phyloP scores from a whole-genome alignment of 495 filamentous ascomycete genomes.

The Trichoderma gamsii region DNA sequence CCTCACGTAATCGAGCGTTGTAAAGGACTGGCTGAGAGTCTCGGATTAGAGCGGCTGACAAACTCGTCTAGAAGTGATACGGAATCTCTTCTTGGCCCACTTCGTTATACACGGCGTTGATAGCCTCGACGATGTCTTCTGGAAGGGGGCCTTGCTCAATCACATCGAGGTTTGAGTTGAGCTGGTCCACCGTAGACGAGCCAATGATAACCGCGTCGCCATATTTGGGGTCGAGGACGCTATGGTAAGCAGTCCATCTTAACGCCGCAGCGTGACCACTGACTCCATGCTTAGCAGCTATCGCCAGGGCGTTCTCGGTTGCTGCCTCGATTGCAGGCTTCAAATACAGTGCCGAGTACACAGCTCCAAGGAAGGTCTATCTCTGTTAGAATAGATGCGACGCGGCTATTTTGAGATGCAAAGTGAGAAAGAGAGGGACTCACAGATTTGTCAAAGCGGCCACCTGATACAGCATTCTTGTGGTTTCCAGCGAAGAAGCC shows the following conservation, averaged over 20 bases:
- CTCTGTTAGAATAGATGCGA: conserved; percentile 12
- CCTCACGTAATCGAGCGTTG: neutral
- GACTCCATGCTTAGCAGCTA: neutral
- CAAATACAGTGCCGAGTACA: conserved; percentile 20
- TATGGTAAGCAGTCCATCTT: neutral
- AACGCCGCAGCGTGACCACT: conserved; percentile 1
- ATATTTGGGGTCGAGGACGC: neutral
- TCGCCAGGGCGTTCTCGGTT: conserved; percentile 11
- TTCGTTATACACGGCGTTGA: conserved; percentile 34
- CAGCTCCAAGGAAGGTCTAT: conserved; percentile 18
- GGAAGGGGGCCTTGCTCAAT: neutral
- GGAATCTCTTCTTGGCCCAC: conserved; percentile 21
- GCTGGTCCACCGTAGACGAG: neutral
- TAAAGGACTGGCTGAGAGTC: neutral
- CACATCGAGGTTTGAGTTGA: neutral
- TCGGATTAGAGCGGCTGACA: neutral
- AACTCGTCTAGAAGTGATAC: neutral
- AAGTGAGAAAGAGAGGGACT: neutral
- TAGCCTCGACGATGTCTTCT: neutral
- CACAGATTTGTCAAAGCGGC: conserved; percentile 21
- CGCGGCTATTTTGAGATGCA: too few relatives aligned
- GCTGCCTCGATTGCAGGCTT: conserved; percentile 22
- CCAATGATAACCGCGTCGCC: neutral
- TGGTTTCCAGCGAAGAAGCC: conserved; percentile 27
- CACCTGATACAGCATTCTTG: conserved; percentile 13